These are phyloP conservation scores for Pseudocercospora musae DNA, from an alignment of 2,329 filamentous ascomycete genomes.

Conservation along the genomic window DNA sequence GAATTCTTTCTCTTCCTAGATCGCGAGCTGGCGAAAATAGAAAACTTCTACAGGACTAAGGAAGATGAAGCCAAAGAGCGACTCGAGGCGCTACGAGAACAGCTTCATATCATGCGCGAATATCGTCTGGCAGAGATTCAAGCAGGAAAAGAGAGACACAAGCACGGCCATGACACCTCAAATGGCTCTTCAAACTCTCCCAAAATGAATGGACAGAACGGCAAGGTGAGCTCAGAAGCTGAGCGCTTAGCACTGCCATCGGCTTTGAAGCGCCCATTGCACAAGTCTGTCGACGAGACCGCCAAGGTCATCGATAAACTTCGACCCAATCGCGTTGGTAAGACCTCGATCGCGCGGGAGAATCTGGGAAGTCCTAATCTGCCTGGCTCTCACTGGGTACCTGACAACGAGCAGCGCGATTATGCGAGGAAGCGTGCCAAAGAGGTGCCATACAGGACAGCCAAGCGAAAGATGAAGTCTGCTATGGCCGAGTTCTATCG, in stretches of 20 bases:
- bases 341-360: slow-evolving; percentile 51
- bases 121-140: slow-evolving; percentile 71
- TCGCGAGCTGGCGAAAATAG: slow-evolving; percentile 82
- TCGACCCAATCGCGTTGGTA: slow-evolving; percentile 50
- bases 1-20: slow-evolving; percentile 88
- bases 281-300: slow-evolving; percentile 17
- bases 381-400: slow-evolving; percentile 24
- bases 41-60: slow-evolving; percentile 82
- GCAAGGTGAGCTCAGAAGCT: slow-evolving; percentile 2
- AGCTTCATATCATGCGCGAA: slow-evolving; percentile 91
- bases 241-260: not conserved
- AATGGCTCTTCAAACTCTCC: not conserved
- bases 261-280: slow-evolving; percentile 11
- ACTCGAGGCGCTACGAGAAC: slow-evolving; percentile 68
- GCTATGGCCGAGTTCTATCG: slow-evolving; percentile 93
- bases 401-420: slow-evolving; percentile 38
- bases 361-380: slow-evolving; percentile 39
- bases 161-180: slow-evolving; percentile 1
- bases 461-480: slow-evolving; percentile 86
- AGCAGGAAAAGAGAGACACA: slow-evolving; percentile 42
- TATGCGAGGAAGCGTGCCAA: slow-evolving; percentile 41
- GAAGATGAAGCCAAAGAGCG: slow-evolving; percentile 79
- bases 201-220: not conserved
- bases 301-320: slow-evolving; percentile 29
- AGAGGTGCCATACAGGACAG: slow-evolving; percentile 76